A percentile compares a stretch with the other conserved stretches of the same genome.
Conservation (phyloP, 306 rosid genomes). For the Datisca glomerata region DNA sequence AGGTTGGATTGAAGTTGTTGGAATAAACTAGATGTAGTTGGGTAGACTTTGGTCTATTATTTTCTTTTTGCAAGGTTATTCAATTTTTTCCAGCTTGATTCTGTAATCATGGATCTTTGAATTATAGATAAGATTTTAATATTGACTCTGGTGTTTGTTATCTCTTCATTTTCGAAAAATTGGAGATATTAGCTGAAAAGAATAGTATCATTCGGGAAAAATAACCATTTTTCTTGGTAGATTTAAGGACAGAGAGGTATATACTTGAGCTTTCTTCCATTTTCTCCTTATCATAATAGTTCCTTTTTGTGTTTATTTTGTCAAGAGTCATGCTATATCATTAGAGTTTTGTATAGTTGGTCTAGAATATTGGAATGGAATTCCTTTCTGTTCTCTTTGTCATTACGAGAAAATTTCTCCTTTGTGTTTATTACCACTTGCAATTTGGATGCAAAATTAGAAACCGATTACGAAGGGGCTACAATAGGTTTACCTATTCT, state of each 20-base stretch:
- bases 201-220: constrained; percentile 53
- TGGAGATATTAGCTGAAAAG: constrained; percentile 49
- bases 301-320: neutral
- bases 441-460: no score
- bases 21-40: no score
- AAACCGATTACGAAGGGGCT: no score
- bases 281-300: neutral
- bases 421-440: no score
- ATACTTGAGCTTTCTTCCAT: neutral
- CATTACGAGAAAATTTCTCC: no score
- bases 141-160: constrained; percentile 1
- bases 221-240: constrained; percentile 73
- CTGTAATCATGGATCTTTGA: no score
- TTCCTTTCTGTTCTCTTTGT: neutral
- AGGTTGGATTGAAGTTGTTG: neutral
- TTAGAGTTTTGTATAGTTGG: no score
- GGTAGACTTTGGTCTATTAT: no score
- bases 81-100: no score
- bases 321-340: no score
- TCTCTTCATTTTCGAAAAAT: constrained; percentile 33
- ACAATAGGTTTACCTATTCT: no score
- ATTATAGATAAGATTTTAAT: constrained; percentile 5
- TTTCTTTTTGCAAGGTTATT: no score
- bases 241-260: constrained; percentile 53
- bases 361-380: neutral